These are phyloP conservation scores for Schizochytrium sp. DNA, from an alignment of 108 stramenopile species.

Conservation along the genomic window DNA sequence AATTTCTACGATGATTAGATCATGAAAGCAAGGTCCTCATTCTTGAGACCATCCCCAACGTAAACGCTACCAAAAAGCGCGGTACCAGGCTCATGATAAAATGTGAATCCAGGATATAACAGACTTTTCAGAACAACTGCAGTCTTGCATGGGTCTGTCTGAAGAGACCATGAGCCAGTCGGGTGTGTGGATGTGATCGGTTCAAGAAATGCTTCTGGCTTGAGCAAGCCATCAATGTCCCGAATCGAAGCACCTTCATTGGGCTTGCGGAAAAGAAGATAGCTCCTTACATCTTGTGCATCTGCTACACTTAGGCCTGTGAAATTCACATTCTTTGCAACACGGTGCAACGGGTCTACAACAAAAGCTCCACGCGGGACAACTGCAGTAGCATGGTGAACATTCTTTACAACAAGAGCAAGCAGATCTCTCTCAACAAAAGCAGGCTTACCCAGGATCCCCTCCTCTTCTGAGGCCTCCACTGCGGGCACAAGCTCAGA, in stretches of 20 bases:
- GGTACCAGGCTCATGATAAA: constrained; percentile 71
- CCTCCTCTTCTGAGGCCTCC: constrained; percentile 30
- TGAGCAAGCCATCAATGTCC: constrained; percentile 70
- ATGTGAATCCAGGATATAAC: constrained; percentile 73
- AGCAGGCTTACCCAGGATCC: neutral
- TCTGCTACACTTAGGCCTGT: constrained; percentile 71
- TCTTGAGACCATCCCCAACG: constrained; percentile 73
- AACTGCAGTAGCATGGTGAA: constrained; percentile 25
- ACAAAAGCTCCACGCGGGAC: constrained; percentile 68
- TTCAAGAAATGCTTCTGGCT: constrained; percentile 74
- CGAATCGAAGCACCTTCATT: constrained; percentile 67
- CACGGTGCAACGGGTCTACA: constrained; percentile 66
- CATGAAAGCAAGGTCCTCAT: constrained; percentile 74
- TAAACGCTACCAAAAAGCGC: constrained; percentile 73
- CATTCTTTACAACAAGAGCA: constrained; percentile 17
- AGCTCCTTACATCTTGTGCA: constrained; percentile 65
- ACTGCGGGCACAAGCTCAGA: constrained; percentile 34
- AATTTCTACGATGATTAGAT: constrained; percentile 58
- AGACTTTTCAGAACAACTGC: constrained; percentile 69
- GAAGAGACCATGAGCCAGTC: constrained; percentile 69
- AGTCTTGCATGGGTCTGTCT: constrained; percentile 64
- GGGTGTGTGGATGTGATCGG: constrained; percentile 71
- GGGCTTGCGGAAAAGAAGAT: constrained; percentile 74
- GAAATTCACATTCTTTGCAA: constrained; percentile 61
- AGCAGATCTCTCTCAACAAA: constrained; percentile 35